Base-by-base conservation (phyloP, 2,329 filamentous ascomycete genomes). In the Phialophora verrucosa region DNA sequence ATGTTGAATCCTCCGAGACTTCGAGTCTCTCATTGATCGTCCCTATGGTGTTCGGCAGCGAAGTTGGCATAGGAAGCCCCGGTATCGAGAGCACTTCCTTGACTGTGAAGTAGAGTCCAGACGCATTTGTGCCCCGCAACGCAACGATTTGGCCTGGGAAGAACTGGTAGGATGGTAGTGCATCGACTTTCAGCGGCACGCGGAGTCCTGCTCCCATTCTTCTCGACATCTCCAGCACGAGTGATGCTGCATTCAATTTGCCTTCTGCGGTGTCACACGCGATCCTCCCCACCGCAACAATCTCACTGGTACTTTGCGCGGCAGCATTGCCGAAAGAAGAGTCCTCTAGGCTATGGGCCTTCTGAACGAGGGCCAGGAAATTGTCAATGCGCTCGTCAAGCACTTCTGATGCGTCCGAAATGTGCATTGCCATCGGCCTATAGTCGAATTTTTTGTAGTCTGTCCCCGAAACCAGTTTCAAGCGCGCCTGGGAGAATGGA, bases 91-190 rank as follows among this genome's bases (percentile, higher is more conserved):
- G 83, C 2, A 95, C 79, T 74, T 97, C 88, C 38, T 86, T 88
- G 35, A 95, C 92, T 0, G 88, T 85, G 72, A 98, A 97, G 73
- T 91, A 90, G 44, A 88, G 85, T 0, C 94, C 94, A 0, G 92
- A 92, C 23, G 92, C 88, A 76, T 99, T 99, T 72, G 88, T 92
- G 7, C 95, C 95, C 68, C 86, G 86, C 31, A 98, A 79, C 6
- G 94, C 95, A 32, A 97, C 92, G 60, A 98, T 92, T 76, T 98
- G 93, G 5, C 95, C 95, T 0, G 94, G 95, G 76, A 98, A 98
- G 81, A 98, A 92, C 75, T 92, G 90, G 79, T 90, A 95, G 1
- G 79, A 85, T 70, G 83, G 80, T 1, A 96, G 77, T 2, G 85
- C 85, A 67, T 90, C 86, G 64, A 97, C 82, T 70, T 92, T 91